Evolutionary conservation across 371 early-diverging fungal genomes (phyloP).

Genomic region (Mycotypha africana): DNA sequence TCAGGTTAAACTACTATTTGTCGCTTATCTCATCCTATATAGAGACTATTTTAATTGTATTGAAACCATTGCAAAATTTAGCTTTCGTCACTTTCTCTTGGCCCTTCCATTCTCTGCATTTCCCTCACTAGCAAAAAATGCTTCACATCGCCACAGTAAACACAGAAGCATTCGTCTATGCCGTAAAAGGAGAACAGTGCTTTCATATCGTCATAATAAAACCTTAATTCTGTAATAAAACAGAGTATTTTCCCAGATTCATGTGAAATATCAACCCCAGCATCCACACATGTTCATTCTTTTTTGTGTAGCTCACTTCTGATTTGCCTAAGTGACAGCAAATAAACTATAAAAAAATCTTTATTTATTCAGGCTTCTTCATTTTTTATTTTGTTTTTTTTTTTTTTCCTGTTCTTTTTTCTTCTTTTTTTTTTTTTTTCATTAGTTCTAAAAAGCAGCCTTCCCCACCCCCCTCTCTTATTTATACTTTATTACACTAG

Average conservation of each 20-base stretch:
- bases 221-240: conserved; percentile 1
- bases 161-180: too few species aligned
- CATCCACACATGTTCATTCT: conserved; percentile 18
- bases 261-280: conserved; percentile 19
- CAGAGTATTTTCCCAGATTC: conserved; percentile 14
- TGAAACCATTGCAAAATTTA: too few species aligned
- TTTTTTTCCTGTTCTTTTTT: background rate
- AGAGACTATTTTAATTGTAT: too few species aligned
- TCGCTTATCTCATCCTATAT: too few species aligned
- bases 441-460: conserved; percentile 5
- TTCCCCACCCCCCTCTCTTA: conserved; percentile 15
- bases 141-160: too few species aligned
- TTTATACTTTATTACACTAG: conserved; percentile 7
- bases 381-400: background rate
- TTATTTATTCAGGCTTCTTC: too few species aligned
- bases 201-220: conserved; percentile 9
- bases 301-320: conserved; percentile 27
- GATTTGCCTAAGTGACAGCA: conserved; percentile 56
- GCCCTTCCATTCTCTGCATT: too few species aligned
- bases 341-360: too few species aligned
- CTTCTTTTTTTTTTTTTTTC: background rate
- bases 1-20: too few species aligned
- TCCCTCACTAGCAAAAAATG: too few species aligned
- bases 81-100: too few species aligned
- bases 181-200: too few species aligned